Evolutionary conservation across 2,329 filamentous ascomycete genomes (phyloP), one percentile per base, ranked within the genome.

Genomic region (Aspergillus candidus): DNA sequence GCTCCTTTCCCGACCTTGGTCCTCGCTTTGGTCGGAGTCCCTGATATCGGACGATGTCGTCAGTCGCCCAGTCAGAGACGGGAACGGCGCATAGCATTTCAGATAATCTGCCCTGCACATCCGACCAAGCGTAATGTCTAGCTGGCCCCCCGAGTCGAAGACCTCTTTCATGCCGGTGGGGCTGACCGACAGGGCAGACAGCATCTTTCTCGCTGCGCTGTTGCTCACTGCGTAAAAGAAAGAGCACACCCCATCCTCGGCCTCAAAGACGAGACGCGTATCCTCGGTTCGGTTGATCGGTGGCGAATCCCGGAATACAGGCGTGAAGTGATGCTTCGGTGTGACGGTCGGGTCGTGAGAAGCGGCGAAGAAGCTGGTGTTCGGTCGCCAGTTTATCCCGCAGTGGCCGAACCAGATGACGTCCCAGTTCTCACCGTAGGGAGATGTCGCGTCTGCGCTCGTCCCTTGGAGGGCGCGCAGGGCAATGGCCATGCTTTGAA

Each of bases 391-490:
- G 33, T 53, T 41, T 1, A 57, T 6, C 2, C 55, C 57, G 13
- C 57, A 60, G 35, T 59, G 55, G 2, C 57, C 56, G 2, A 56
- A 40, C 53, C 56, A 58, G 38, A 54, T 43, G 31, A 57, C 46
- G 12, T 57, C 56, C 53, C 54, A 58, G 22, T 46, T 32, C 31
- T 51, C 17, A 4, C 49, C 49, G 12, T 52, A 52, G 2, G 49
- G 51, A 0, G 51, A 52, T 27, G 11, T 35, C 4, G 32, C 3
- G 2, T 2, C 1, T 17, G 35, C 6, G 32, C 22, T 7, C 5
- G 11, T 17, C 1, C 17, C 32, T 13, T 50, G 49, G 2, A 53
- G 32, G 10, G 43, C 43, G n/a, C 45, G 46, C 5, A 44, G 35
- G 8, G 42, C 44, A 7, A 44, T 10, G 2, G 46, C 51, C 35